Evolutionary conservation across 2,329 filamentous ascomycete species (phyloP), one percentile per base, ranked within the genome.

Genomic region (Didymella exigua): DNA sequence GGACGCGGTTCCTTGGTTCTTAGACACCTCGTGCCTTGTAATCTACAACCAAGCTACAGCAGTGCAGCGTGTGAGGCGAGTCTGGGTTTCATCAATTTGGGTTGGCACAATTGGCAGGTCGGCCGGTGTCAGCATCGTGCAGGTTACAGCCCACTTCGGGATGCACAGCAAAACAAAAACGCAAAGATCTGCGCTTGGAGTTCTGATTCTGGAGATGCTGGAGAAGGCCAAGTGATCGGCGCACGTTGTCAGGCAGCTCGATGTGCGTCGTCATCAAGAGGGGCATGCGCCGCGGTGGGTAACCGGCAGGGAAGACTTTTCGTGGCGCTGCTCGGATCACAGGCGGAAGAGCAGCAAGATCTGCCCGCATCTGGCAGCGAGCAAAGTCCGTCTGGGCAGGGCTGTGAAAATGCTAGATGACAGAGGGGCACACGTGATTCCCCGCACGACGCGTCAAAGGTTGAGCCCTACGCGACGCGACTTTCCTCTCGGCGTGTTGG

Each of bases 141-240:
- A 50, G 42, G 36, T 36, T 23, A 36, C 29, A 41, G 36, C 41
- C 40, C 52, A 41, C 5, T 41, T 50, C 42, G 27, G 52, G 41
- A 27, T 21, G 34, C 36, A 26, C 18, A 37, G 23, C 37, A 36
- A 50, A 37, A 24, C 23, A 47, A 46, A 55, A 42, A 24, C 29
- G 54, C 38, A 53, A 40, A 5, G 49, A 57, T 57, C 54, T 9
- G 19, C 48, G 40, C 8, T 49, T 41, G 54, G 54, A 49, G 49
- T 42, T 47, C 54, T 56, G 54, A 38, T 51, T 56, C 54, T 56
- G 54, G 54, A 56, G 54, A 56, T 44, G 37, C 54, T 51, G 54
- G 42, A 52, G 47, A 51, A 48, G 26, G 18, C 26, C 42, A 24
- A 27, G 18, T 26, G 54, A 47, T 51, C 37, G 16, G 43, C 54